Percentiles rank a stretch among this genome's conserved stretches.
Conservation (phyloP, 495 filamentous ascomycete genomes). For the Aspergillus incahuasiensis region DNA sequence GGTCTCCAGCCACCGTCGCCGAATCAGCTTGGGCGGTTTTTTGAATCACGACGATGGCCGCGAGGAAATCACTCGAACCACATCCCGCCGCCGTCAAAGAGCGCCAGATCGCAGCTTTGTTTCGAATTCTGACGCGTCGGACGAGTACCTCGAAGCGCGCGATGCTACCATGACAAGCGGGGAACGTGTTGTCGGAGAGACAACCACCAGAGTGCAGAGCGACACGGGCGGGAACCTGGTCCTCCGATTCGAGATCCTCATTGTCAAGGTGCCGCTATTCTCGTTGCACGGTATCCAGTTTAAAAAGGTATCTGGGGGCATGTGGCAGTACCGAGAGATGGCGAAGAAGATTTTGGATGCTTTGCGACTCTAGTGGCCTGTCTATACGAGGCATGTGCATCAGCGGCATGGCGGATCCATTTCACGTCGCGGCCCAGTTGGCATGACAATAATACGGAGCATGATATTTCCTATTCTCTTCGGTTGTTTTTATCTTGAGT, state of each 20-base stretch:
- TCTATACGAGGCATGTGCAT: conserved; percentile 8
- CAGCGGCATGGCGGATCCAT: conserved; percentile 3
- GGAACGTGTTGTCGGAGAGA: conserved; percentile 64
- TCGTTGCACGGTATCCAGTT: conserved; percentile 95
- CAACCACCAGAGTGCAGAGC: conserved; percentile 79
- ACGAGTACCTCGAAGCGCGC: conserved; percentile 55
- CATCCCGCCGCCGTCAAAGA: conserved; percentile 34
- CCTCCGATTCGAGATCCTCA: conserved; percentile 90
- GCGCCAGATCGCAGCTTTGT: conserved; percentile 63
- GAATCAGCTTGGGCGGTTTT: conserved; percentile 78
- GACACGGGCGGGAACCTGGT: conserved; percentile 76
- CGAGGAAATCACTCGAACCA: conserved; percentile 29
- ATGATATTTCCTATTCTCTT: conserved; percentile 18
- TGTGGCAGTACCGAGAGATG: conserved; percentile 98
- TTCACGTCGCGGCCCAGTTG: conserved; percentile 11
- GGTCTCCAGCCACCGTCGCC: conserved; percentile 60
- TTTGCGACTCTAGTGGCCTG: conserved; percentile 66
- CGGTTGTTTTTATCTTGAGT: conserved; percentile 11
- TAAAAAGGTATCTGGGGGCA: conserved; percentile 91
- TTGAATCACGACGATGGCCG: conserved; percentile 55
- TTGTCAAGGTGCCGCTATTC: conserved; percentile 95
- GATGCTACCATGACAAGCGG: conserved; percentile 37
- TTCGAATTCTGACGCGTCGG: conserved; percentile 74
- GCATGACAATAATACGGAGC: conserved; percentile 33
- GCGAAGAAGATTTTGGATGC: conserved; percentile 90